A percentile compares a stretch with the other conserved stretches of the same genome.
These are phyloP conservation scores for Fusarium foetens DNA, from an alignment of 2,329 filamentous ascomycete species.

Conservation along the genomic window DNA sequence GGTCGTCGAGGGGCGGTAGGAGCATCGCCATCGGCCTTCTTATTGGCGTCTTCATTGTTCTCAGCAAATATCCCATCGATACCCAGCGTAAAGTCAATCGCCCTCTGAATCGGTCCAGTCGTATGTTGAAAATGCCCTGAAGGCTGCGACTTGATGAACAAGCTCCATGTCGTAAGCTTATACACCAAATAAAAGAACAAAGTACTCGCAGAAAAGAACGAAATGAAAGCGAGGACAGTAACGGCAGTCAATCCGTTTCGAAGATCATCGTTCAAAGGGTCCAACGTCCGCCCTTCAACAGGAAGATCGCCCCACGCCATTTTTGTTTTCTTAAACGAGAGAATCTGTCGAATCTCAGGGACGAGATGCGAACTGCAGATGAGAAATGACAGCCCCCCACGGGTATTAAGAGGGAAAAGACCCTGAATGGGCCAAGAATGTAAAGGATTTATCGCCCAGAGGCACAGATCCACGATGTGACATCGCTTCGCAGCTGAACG, in stretches of 20 bases:
- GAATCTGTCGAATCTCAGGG: neutral
- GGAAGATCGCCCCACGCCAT: constrained; percentile 43
- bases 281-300: constrained; percentile 39
- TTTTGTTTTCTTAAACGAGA: neutral
- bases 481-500: constrained; percentile 2
- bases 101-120: constrained; percentile 34
- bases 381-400: neutral
- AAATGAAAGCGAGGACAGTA: constrained; percentile 45
- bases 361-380: neutral
- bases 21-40: neutral
- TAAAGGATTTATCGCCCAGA: neutral
- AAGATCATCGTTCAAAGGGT: constrained; percentile 34
- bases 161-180: constrained; percentile 47
- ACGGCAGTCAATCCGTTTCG: constrained; percentile 47
- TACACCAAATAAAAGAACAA: constrained; percentile 49
- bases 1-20: constrained; percentile 50
- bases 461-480: constrained; percentile 23
- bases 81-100: constrained; percentile 49
- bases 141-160: constrained; percentile 33
- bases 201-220: constrained; percentile 44
- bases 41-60: neutral
- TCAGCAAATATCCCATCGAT: constrained; percentile 50
- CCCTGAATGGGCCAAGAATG: neutral
- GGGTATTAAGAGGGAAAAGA: neutral
- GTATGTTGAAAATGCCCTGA: constrained; percentile 12